Percentiles rank a stretch among this genome's conserved stretches.
Conservation (phyloP, 75 land plant species). For the Gnetum montanum region DNA sequence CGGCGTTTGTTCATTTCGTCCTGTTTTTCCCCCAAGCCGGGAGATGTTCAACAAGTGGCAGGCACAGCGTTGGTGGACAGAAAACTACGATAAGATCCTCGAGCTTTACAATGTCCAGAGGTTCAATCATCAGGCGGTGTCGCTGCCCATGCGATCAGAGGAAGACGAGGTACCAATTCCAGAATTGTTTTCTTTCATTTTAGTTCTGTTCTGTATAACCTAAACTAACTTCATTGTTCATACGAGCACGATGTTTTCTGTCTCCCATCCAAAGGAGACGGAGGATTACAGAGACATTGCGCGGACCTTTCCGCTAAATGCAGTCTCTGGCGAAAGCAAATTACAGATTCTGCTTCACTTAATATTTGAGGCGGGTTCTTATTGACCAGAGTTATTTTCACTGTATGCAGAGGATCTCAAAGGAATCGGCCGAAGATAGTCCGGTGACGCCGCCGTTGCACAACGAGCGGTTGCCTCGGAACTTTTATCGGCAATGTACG, state of each 20-base stretch:
- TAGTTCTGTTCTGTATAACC: too few relatives aligned
- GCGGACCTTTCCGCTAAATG: too few relatives aligned
- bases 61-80: slow-evolving; percentile 98
- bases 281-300: too few relatives aligned
- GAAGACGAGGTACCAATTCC: slow-evolving; percentile 50
- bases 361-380: too few relatives aligned
- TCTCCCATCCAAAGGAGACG: too few relatives aligned
- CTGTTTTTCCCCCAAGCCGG: slow-evolving; percentile 35
- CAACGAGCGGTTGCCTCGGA: slow-evolving; percentile 44
- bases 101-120: slow-evolving; percentile 86
- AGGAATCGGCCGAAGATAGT: slow-evolving; percentile 36
- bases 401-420: slow-evolving; percentile 22
- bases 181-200: too few relatives aligned
- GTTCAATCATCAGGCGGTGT: slow-evolving; percentile 34
- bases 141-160: slow-evolving; percentile 49
- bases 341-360: too few relatives aligned
- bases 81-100: slow-evolving; percentile 87
- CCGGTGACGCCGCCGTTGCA: slow-evolving; percentile 55
- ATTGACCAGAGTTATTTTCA: too few relatives aligned
- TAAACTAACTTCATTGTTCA: too few relatives aligned
- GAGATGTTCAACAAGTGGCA: slow-evolving; percentile 93
- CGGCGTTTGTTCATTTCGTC: not conserved
- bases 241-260: too few relatives aligned
- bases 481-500: slow-evolving; percentile 18
- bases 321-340: too few relatives aligned